These are phyloP conservation scores for Parachaetomium inaequale DNA, from an alignment of 495 filamentous ascomycete species.

Conservation along the genomic window DNA sequence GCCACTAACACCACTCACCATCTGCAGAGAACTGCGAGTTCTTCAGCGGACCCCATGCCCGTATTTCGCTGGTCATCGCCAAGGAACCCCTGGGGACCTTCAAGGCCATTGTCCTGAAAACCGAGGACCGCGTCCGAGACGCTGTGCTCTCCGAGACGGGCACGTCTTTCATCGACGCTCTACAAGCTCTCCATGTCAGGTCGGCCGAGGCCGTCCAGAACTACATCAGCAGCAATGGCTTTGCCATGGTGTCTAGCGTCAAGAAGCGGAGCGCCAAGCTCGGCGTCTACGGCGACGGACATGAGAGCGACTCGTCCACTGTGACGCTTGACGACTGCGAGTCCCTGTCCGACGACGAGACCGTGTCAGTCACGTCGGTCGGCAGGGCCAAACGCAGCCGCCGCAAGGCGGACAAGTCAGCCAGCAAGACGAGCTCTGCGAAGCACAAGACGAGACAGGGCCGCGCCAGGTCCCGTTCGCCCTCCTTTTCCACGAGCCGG, in stretches of 20 bases:
- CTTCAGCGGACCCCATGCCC: conserved; percentile 27
- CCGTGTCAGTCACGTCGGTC: conserved; percentile 21
- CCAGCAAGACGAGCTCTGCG: neutral
- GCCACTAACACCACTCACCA: conserved; percentile 5
- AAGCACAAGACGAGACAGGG: conserved; percentile 15
- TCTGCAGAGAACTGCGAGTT: conserved; percentile 42
- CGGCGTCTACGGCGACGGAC: conserved; percentile 18
- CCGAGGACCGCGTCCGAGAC: conserved; percentile 29
- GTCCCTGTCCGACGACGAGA: conserved; percentile 34
- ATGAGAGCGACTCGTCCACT: conserved; percentile 29
- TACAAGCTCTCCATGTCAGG: conserved; percentile 34
- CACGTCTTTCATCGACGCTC: conserved; percentile 18
- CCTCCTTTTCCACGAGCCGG: conserved; percentile 16
- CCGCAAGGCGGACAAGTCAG: conserved; percentile 3
- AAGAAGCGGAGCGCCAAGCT: conserved; percentile 14
- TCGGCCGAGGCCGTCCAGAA: conserved; percentile 39
- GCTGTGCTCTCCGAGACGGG: conserved; percentile 32
- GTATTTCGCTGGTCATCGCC: conserved; percentile 32
- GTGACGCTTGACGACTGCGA: conserved; percentile 31
- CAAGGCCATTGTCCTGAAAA: conserved; percentile 34
- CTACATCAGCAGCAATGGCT: conserved; percentile 38
- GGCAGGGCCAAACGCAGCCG: conserved; percentile 6
- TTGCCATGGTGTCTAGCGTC: conserved; percentile 22
- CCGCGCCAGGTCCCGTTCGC: conserved; percentile 24
- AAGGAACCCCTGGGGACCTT: conserved; percentile 33